Base-by-base conservation (phyloP, 305 asterid species). In the Plantago coronopus region DNA sequence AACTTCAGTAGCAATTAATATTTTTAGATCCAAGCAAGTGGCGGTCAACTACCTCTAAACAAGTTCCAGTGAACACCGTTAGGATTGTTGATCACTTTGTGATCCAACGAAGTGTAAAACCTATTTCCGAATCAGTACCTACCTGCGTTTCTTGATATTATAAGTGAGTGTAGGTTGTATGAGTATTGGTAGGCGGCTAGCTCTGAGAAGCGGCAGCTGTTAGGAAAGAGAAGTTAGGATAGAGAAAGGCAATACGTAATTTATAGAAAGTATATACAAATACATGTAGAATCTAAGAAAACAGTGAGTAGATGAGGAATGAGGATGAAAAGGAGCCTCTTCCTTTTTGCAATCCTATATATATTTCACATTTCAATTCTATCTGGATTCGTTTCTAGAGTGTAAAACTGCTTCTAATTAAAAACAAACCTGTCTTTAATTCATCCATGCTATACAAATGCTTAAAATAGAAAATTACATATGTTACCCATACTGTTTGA, bases 21-120 rank as follows among this genome's bases (percentile, higher is more conserved):
- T n/a, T n/a, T n/a, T n/a, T n/a, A n/a, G n/a, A n/a, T 62, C 99
- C 96, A 17, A 90, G 99, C 78, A 90, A 85, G 72, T 94, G 96
- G 96, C 72, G 83, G 48, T 87, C 99, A 4, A 54, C 56, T 27
- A 69, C 76, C 17, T 31, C 86, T 20, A 95, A 82, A 25, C 97
- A 78, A 61, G 99, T 90, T 55, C 97, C 99, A n/a, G 68, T 80
- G 16, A 81, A 77, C 72, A 82, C 93, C 0, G 89, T 90, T 40
- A 79, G 78, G 74, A 38, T 94, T 25, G 87, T 90, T 45, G 97
- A 89, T 71, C 95, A 78, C 57, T 89, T 94, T 73, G 85, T 80
- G 25, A 76, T 94, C 34, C 78, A 85, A 70, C 80, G 55, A 57
- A 78, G 72, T 13, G 77, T 64, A 66, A 66, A 75, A 74, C 59